These are phyloP conservation scores for Rhodamnia rubescens DNA, from an alignment of 345 rosid species.

Conservation along the genomic window DNA sequence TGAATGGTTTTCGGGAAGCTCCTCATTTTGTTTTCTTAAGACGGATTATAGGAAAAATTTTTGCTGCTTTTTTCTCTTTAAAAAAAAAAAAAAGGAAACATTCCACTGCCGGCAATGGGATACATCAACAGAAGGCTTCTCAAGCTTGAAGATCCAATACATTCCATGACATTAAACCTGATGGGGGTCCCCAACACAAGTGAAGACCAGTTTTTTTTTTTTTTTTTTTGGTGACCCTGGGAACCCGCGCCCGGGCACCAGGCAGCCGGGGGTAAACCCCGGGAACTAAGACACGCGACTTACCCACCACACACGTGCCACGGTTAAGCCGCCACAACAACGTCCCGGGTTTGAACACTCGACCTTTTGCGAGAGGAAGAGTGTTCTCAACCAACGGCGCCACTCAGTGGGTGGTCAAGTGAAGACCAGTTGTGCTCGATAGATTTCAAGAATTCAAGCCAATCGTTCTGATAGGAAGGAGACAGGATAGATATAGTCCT, in stretches of 20 bases:
- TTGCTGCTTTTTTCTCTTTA: slow-evolving; percentile 40
- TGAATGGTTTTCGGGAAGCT: slow-evolving; percentile 47
- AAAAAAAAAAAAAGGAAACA: slow-evolving; percentile 17
- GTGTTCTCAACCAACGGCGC: too few species aligned
- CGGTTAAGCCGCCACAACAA: too few species aligned
- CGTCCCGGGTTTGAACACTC: too few species aligned
- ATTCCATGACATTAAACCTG: slow-evolving; percentile 9
- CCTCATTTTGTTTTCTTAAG: slow-evolving; percentile 18
- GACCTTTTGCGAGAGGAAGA: too few species aligned
- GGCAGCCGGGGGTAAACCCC: too few species aligned
- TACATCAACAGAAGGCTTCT: slow-evolving; percentile 30
- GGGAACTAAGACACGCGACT: too few species aligned
- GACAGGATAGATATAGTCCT: slow-evolving; percentile 14
- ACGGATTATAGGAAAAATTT: slow-evolving; percentile 29
- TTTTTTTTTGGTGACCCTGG: too few species aligned
- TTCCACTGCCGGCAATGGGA: slow-evolving; percentile 12
- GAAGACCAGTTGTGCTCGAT: slow-evolving; percentile 40
- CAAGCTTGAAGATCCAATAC: background rate
- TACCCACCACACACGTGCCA: too few species aligned
- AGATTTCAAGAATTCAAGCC: slow-evolving; percentile 22
- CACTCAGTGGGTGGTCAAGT: too few species aligned
- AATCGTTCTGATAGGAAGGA: slow-evolving; percentile 23
- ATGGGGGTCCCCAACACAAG: slow-evolving; percentile 36
- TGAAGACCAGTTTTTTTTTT: slow-evolving; percentile 38
- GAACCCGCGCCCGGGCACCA: too few species aligned